Evolutionary conservation across 345 rosid species (phyloP), one percentile per base, ranked within the genome.

Genomic region (Arabidopsis suecica): DNA sequence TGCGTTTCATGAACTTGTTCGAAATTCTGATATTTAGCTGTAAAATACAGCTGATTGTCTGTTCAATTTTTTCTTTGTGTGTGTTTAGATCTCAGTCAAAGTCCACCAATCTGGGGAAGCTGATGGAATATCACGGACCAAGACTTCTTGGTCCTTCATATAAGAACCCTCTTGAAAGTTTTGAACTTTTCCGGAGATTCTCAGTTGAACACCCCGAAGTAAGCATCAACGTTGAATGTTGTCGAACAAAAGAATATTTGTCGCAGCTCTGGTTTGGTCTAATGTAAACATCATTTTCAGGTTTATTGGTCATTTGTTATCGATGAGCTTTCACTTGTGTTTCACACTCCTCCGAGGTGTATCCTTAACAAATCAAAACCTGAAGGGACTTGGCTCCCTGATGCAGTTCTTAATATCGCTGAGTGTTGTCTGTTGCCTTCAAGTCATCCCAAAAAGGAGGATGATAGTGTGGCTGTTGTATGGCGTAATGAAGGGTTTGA

Each of bases 341-440:
- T 87, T 79, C 86, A 3, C 25, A 63, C 80, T 75, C 74, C 83
- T 7, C 97, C 98, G 3, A 86, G 76, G 32, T 84, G 91, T 78
- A 91, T 91, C 61, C 82, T 91, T n/a, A 91, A 88, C 66, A 77
- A 81, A 65, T 85, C 86, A 33, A 88, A 76, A 66, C 87, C 54
- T 13, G 81, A 70, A 20, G 93, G 97, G 70, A 78, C 82, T 13
- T 94, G 98, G 96, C 88, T 94, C 72, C 96, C 96, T 0, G 93
- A 85, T 56, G 62, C 95, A 1, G 86, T 82, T 65, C 60, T 91
- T 34, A 94, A 94, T 59, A 88, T 91, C 30, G 86, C 97, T 14
- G 96, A 91, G 60, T 91, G 91, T 79, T 94, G 93, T 80, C 75
- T 94, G 76, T 81, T 74, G 32, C 88, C 98, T 36, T 61, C 79